A percentile compares a stretch with the other conserved stretches of the same genome.
phyloP scores from a whole-genome alignment of 805 yeast genomes.

The Saccharomycopsis fermentans region DNA sequence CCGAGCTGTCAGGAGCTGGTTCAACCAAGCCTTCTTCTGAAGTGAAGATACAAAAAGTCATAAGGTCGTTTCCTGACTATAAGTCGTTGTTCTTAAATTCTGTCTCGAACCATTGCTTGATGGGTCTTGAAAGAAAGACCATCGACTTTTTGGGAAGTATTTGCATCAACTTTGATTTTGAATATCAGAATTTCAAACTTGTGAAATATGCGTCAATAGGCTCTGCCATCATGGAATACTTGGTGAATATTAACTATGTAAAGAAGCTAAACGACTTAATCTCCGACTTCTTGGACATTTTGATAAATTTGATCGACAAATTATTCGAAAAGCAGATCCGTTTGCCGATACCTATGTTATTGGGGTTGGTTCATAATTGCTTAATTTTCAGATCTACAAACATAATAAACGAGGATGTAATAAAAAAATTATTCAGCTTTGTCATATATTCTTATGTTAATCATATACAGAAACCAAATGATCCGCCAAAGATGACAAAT shows the following conservation, averaged over 20 bases:
- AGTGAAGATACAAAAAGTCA: neutral
- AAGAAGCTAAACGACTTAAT: conserved; percentile 42
- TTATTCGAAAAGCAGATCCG: conserved; percentile 12
- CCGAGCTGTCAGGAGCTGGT: neutral
- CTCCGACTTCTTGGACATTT: conserved; percentile 30
- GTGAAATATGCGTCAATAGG: conserved; percentile 25
- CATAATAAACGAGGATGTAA: conserved; percentile 38
- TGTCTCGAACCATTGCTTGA: conserved; percentile 27
- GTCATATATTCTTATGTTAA: neutral
- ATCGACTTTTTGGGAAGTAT: conserved; percentile 29
- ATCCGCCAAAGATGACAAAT: conserved; percentile 5
- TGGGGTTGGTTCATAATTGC: conserved; percentile 46
- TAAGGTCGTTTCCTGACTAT: conserved; percentile 24
- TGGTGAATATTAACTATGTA: conserved; percentile 33
- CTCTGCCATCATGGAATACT: conserved; percentile 30
- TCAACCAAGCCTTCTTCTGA: neutral
- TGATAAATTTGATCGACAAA: conserved; percentile 25
- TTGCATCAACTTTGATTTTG: conserved; percentile 24
- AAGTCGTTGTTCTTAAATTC: conserved; percentile 32
- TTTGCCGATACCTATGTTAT: conserved; percentile 45
- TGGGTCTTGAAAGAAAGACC: conserved; percentile 27
- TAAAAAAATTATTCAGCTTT: conserved; percentile 21
- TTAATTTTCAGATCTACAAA: conserved; percentile 46
- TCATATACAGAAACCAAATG: neutral
- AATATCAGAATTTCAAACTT: conserved; percentile 23